phyloP scores from a whole-genome alignment of 208 protist species.

The Wallacemonas sp. region DNA sequence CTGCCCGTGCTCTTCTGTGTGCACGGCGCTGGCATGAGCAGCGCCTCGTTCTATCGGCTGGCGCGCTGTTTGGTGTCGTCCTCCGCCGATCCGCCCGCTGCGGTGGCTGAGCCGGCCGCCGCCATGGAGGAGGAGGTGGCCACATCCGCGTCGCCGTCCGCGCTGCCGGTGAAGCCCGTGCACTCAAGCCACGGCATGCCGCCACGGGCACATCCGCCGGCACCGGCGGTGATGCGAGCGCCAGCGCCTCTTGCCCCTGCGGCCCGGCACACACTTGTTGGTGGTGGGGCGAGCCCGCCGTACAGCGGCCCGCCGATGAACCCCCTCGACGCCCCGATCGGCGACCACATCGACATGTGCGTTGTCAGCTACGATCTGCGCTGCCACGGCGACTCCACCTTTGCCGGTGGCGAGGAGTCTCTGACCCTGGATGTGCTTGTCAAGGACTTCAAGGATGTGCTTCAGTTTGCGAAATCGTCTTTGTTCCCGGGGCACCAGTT shows the following conservation, averaged over 20 bases:
- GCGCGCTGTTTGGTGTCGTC: slow-evolving; percentile 35
- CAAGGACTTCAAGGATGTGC: slow-evolving; percentile 60
- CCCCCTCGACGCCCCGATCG: slow-evolving; percentile 19
- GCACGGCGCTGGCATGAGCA: slow-evolving; percentile 90
- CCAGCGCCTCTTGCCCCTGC: not conserved
- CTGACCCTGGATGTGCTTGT: slow-evolving; percentile 69
- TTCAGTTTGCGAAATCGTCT: slow-evolving; percentile 37
- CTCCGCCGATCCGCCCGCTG: not conserved
- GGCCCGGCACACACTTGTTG: not conserved
- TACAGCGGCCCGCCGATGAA: slow-evolving; percentile 8
- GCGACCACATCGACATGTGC: slow-evolving; percentile 41
- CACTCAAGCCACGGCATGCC: not conserved
- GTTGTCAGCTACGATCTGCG: slow-evolving; percentile 86
- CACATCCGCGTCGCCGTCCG: not conserved
- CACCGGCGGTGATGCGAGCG: not conserved
- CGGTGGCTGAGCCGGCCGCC: not conserved
- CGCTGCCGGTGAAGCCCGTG: not conserved
- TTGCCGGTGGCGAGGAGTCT: slow-evolving; percentile 52
- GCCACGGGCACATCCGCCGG: not conserved
- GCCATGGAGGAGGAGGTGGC: too few relatives aligned
- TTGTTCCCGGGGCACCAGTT: slow-evolving; percentile 51
- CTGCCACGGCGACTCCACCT: slow-evolving; percentile 86
- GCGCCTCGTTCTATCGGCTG: slow-evolving; percentile 65
- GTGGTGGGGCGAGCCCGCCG: not conserved
- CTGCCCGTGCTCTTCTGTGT: slow-evolving; percentile 85